phyloP scores from a whole-genome alignment of 331 rosid species.

The Malus hybrid region DNA sequence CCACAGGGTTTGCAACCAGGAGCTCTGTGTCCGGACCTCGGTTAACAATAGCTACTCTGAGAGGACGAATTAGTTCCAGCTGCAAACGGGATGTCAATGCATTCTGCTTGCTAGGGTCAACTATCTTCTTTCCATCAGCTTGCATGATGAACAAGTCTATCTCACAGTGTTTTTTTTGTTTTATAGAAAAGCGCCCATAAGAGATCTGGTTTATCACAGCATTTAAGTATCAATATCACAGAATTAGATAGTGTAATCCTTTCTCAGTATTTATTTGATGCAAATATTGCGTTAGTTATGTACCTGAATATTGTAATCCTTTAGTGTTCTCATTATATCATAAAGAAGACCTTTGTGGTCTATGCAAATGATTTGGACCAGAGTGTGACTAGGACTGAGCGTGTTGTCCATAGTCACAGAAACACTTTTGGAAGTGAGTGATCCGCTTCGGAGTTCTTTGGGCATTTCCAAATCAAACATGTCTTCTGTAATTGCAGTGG shows the following conservation, averaged over 20 bases:
- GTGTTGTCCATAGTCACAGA: constrained; percentile 62
- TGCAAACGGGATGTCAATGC: constrained; percentile 55
- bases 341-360: constrained; percentile 95
- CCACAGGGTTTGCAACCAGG: constrained; percentile 87
- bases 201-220: constrained; percentile 62
- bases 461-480: constrained; percentile 44
- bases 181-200: constrained; percentile 69
- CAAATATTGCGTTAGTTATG: neutral
- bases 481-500: constrained; percentile 55
- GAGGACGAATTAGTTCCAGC: constrained; percentile 71
- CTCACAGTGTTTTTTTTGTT: constrained; percentile 61
- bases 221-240: constrained; percentile 4
- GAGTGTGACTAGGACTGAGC: constrained; percentile 89
- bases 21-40: constrained; percentile 87
- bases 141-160: constrained; percentile 91
- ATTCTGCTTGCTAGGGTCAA: constrained; percentile 68
- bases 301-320: constrained; percentile 91
- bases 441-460: constrained; percentile 27
- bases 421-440: constrained; percentile 38
- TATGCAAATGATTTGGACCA: constrained; percentile 76
- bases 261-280: neutral
- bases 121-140: constrained; percentile 82
- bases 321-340: constrained; percentile 92
- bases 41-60: constrained; percentile 67
- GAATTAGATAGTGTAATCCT: neutral